A percentile compares a stretch with the other conserved stretches of the same genome.
Evolutionary conservation across 1,284 basidiomycete genomes (phyloP).

Genomic region (Anthracocystis walkeri): DNA sequence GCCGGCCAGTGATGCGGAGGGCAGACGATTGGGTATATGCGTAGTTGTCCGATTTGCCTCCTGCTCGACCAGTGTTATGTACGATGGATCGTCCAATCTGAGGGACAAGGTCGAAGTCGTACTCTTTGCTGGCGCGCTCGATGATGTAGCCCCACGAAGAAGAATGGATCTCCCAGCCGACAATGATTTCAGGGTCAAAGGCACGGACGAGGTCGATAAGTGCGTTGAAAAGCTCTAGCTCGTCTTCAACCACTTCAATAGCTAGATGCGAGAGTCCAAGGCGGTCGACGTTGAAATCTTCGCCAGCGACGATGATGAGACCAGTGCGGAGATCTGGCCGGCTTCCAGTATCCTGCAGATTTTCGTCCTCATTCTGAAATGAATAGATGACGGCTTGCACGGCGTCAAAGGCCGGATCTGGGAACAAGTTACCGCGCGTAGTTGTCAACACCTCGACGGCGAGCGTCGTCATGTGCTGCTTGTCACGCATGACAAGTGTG

Average conservation of each 20-base stretch:
- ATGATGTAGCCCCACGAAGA: conserved; percentile 90
- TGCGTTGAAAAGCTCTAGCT: conserved; percentile 85
- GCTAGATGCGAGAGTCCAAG: conserved; percentile 58
- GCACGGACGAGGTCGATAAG: conserved; percentile 81
- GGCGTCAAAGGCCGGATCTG: conserved; percentile 79
- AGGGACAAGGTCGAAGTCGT: conserved; percentile 68
- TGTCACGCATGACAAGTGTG: conserved; percentile 72
- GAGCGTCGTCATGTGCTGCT: conserved; percentile 82
- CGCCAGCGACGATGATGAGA: conserved; percentile 42
- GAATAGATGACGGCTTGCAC: conserved; percentile 81
- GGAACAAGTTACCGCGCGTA: conserved; percentile 76
- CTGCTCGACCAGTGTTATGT: conserved; percentile 55
- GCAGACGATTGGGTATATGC: conserved; percentile 84
- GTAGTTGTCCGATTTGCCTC: conserved; percentile 59
- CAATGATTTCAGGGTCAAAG: conserved; percentile 89
- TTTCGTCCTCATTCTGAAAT: conserved; percentile 75
- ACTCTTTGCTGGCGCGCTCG: conserved; percentile 74
- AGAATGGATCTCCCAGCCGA: conserved; percentile 91
- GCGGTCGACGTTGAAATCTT: conserved; percentile 20
- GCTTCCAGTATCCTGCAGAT: conserved; percentile 52
- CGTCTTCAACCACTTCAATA: conserved; percentile 76
- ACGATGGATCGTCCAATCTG: conserved; percentile 69
- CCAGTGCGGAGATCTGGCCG: conserved; percentile 56
- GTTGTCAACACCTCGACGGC: conserved; percentile 88
- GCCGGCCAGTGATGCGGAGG: conserved; percentile 86